These are phyloP conservation scores for Styphnolobium japonicum DNA, from an alignment of 306 rosid species.

Conservation along the genomic window DNA sequence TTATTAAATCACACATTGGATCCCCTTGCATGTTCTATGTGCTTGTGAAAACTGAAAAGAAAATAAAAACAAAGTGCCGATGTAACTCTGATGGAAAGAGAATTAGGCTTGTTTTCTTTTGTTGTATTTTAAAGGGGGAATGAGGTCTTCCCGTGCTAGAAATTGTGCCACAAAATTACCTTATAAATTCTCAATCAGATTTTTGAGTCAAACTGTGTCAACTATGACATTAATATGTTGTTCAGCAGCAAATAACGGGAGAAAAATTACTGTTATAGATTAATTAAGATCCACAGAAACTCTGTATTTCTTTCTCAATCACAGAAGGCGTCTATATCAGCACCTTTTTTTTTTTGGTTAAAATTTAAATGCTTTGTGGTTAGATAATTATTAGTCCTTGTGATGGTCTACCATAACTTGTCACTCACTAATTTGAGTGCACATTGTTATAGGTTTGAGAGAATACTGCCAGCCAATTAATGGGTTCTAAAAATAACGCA, in stretches of 20 bases:
- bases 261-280: not conserved
- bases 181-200: not conserved
- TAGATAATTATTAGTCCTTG: not conserved
- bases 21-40: constrained; percentile 2
- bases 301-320: not conserved
- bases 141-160: not conserved
- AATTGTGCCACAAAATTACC: not conserved
- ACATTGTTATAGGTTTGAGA: constrained; percentile 19
- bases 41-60: constrained; percentile 2
- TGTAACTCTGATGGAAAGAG: not conserved
- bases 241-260: not conserved
- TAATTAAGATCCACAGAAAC: not conserved
- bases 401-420: constrained; percentile 1
- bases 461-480: constrained; percentile 27
- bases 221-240: not conserved
- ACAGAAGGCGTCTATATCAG: not conserved
- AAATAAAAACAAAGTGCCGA: not conserved
- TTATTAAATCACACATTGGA: not conserved
- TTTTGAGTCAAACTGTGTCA: not conserved
- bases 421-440: constrained; percentile 12
- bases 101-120: not conserved
- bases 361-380: not conserved
- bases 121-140: not conserved
- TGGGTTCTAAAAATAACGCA: constrained; percentile 66
- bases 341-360: not conserved